A percentile compares a stretch with the other conserved stretches of the same genome.
phyloP scores from a whole-genome alignment of 441 rosid species.

The Macaranga tanarius region DNA sequence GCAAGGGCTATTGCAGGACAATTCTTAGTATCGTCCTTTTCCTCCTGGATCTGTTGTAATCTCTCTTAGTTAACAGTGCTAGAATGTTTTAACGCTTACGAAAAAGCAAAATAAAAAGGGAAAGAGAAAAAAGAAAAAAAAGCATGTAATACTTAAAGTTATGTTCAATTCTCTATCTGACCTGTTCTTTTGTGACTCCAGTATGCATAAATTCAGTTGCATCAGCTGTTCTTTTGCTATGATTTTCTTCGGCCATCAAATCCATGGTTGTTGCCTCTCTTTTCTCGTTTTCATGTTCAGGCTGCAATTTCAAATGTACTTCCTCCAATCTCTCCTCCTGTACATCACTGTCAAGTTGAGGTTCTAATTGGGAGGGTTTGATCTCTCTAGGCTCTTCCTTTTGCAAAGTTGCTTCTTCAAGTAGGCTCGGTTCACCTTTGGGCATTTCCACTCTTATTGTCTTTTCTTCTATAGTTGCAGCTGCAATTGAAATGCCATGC shows the following conservation, averaged over 20 bases:
- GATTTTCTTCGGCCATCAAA: conserved; percentile 24
- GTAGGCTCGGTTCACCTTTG: conserved; percentile 12
- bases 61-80: conserved; percentile 12
- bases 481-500: conserved; percentile 13
- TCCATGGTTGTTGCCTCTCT: conserved; percentile 15
- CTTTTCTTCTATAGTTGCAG: conserved; percentile 14
- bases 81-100: conserved; percentile 8
- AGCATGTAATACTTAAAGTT: neutral
- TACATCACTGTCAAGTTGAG: neutral
- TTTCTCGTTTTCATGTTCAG: conserved; percentile 13
- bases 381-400: conserved; percentile 19
- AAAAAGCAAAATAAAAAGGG: conserved; percentile 4
- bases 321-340: neutral
- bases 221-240: conserved; percentile 22
- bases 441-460: conserved; percentile 3
- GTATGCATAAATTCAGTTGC: conserved; percentile 27
- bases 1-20: conserved; percentile 12
- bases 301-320: conserved; percentile 14
- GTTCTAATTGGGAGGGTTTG: conserved; percentile 14
- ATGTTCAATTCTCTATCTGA: conserved; percentile 23
- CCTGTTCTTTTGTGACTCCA: conserved; percentile 48
- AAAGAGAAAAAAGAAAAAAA: neutral
- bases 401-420: conserved; percentile 12
- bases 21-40: conserved; percentile 28
- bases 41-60: conserved; percentile 35